A percentile compares a stretch with the other conserved stretches of the same genome.
phyloP scores from a whole-genome alignment of 2,329 filamentous ascomycete genomes.

The Ceratocystis variospora region DNA sequence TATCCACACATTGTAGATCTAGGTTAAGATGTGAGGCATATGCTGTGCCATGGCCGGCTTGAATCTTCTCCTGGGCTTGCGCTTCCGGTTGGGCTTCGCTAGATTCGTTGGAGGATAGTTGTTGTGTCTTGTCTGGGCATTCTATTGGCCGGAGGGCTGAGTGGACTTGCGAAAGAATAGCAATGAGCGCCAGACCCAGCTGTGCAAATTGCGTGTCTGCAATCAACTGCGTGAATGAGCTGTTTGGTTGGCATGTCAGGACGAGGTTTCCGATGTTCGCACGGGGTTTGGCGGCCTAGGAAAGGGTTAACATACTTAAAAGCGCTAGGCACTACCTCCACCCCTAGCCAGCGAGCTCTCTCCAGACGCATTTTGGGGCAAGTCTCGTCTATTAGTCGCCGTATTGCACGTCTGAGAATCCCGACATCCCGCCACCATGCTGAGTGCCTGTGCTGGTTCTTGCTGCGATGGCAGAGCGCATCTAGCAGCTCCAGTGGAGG shows the following conservation, averaged over 20 bases:
- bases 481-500: conserved; percentile 45
- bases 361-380: conserved; percentile 17
- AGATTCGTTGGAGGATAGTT: background rate
- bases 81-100: background rate
- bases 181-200: conserved; percentile 55
- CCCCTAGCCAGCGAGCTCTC: conserved; percentile 24
- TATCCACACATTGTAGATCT: background rate
- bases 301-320: conserved; percentile 26
- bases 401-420: conserved; percentile 53
- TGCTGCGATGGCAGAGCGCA: conserved; percentile 68
- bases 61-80: background rate
- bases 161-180: conserved; percentile 44
- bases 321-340: conserved; percentile 26
- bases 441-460: conserved; percentile 72
- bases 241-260: conserved; percentile 23
- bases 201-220: conserved; percentile 60
- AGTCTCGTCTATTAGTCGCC: conserved; percentile 34
- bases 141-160: conserved; percentile 2
- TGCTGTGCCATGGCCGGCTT: too few species aligned
- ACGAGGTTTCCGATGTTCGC: background rate
- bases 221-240: conserved; percentile 53
- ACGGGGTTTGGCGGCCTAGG: background rate
- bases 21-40: background rate
- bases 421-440: conserved; percentile 69
- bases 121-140: background rate